Conservation (phyloP, 2,329 filamentous ascomycete genomes). For the Arthrobotrys iridis region DNA sequence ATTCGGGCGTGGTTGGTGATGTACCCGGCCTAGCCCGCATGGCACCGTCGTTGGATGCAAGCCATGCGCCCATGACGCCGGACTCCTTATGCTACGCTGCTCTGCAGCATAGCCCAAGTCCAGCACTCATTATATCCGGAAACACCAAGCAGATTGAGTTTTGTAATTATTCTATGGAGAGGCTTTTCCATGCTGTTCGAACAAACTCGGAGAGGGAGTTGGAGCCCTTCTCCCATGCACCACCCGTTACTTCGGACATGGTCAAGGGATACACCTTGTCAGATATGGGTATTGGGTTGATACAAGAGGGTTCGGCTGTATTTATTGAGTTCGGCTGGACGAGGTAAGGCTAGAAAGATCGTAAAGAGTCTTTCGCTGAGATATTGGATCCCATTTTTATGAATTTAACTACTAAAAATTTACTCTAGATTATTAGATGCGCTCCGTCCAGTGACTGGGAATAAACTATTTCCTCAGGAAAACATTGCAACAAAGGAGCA, state of each 20-base stretch:
- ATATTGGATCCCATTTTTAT: background rate
- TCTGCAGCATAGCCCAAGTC: constrained; percentile 37
- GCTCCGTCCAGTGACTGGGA: constrained; percentile 6
- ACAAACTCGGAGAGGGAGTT: constrained; percentile 34
- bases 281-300: constrained; percentile 48
- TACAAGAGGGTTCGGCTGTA: constrained; percentile 47
- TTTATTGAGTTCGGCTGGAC: constrained; percentile 48
- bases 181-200: constrained; percentile 31
- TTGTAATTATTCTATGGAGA: constrained; percentile 51
- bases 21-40: constrained; percentile 34
- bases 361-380: background rate
- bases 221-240: constrained; percentile 22
- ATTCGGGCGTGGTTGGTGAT: constrained; percentile 4
- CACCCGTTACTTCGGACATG: constrained; percentile 44
- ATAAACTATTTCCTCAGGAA: constrained; percentile 15
- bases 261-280: constrained; percentile 34
- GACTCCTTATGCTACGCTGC: constrained; percentile 26
- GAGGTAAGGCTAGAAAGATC: no score
- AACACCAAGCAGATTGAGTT: constrained; percentile 41
- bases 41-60: constrained; percentile 34
- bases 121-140: constrained; percentile 33
- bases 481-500: constrained; percentile 7
- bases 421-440: constrained; percentile 25
- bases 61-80: constrained; percentile 47
- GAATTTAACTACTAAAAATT: background rate